Percentiles rank a stretch among this genome's conserved stretches.
Evolutionary conservation across 768 basidiomycete species (phyloP).

Genomic region (Hygrophorus pudorinus): DNA sequence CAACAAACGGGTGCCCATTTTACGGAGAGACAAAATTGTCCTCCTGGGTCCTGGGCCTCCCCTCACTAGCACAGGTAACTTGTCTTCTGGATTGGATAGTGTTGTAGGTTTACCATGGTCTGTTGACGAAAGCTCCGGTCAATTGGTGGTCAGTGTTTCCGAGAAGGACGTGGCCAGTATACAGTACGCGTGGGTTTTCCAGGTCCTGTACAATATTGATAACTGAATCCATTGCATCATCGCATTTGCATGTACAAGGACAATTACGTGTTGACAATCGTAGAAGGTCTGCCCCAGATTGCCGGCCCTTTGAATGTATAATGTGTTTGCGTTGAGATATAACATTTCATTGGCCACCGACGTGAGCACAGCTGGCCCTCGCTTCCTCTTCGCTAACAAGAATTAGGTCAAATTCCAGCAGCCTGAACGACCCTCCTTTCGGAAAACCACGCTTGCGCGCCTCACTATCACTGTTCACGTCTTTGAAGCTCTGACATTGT

Average conservation of each 20-base stretch:
- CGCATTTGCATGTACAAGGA: conserved; percentile 12
- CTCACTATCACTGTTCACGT: conserved; percentile 5
- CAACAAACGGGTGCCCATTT: conserved; percentile 30
- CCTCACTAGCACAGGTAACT: not conserved
- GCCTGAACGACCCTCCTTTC: conserved; percentile 6
- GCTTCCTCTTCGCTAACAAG: not conserved
- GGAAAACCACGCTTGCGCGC: conserved; percentile 6
- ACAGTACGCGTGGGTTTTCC: conserved; percentile 19
- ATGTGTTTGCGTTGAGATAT: no score
- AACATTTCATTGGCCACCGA: no score
- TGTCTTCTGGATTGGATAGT: no score
- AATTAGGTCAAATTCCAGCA: conserved; percentile 8
- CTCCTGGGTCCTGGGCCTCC: conserved; percentile 26
- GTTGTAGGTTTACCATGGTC: conserved; percentile 19
- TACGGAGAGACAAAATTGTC: conserved; percentile 30
- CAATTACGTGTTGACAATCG: no score
- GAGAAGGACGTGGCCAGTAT: conserved; percentile 9
- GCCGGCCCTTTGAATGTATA: no score
- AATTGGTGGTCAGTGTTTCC: conserved; percentile 18
- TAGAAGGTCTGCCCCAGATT: no score
- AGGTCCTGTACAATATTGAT: conserved; percentile 10
- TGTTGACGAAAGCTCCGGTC: conserved; percentile 18
- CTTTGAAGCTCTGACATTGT: conserved; percentile 3
- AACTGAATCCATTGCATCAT: conserved; percentile 3
- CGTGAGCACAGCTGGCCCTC: no score